These are phyloP conservation scores for Xerocomellus dryophilus DNA, from an alignment of 768 basidiomycete species.

Conservation along the genomic window DNA sequence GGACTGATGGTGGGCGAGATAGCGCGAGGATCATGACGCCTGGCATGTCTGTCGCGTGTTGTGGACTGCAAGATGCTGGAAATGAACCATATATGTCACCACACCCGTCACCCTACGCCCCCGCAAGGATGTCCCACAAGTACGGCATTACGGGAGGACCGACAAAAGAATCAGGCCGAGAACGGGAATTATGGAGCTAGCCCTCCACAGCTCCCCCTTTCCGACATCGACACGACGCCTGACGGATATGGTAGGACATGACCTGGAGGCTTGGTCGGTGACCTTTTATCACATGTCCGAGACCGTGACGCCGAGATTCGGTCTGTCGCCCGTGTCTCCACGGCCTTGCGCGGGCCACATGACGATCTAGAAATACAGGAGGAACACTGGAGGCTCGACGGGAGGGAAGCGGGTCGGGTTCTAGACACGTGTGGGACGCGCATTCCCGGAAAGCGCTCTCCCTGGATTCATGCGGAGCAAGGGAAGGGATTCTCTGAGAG, in stretches of 20 bases:
- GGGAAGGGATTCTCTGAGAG: slow-evolving; percentile 19
- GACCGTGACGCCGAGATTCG: slow-evolving; percentile 6
- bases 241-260: slow-evolving; percentile 16
- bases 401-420: neutral
- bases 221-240: slow-evolving; percentile 4
- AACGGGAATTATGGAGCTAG: slow-evolving; percentile 17
- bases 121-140: slow-evolving; percentile 7
- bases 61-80: neutral
- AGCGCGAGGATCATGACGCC: slow-evolving; percentile 14
- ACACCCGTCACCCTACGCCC: slow-evolving; percentile 18
- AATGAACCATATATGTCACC: neutral
- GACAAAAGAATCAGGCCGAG: neutral
- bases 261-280: neutral
- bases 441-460: slow-evolving; percentile 7
- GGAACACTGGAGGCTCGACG: neutral
- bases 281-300: slow-evolving; percentile 2
- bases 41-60: slow-evolving; percentile 5
- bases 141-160: neutral
- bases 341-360: slow-evolving; percentile 7
- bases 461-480: slow-evolving; percentile 13
- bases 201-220: slow-evolving; percentile 22
- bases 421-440: slow-evolving; percentile 2
- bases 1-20: slow-evolving; percentile 7
- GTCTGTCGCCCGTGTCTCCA: slow-evolving; percentile 3
- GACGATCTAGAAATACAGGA: slow-evolving; percentile 4